A percentile compares a stretch with the other conserved stretches of the same genome.
Conservation (phyloP, 2,329 filamentous ascomycete species). For the Boeremia exigua region DNA sequence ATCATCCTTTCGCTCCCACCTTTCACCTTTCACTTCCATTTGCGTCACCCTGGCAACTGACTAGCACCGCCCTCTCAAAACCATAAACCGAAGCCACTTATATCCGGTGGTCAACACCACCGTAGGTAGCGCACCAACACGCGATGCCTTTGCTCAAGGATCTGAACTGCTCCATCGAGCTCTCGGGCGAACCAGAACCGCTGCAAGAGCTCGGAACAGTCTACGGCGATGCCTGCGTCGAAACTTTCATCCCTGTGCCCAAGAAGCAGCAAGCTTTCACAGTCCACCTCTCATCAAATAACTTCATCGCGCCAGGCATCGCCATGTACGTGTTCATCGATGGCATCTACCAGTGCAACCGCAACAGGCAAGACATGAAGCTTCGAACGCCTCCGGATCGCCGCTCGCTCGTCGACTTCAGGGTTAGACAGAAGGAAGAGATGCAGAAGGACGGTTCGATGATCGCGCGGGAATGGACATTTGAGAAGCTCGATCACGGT, state of each 20-base stretch:
- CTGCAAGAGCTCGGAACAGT: constrained; percentile 58
- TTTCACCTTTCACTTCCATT: constrained; percentile 2
- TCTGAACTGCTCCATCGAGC: constrained; percentile 59
- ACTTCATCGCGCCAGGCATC: constrained; percentile 61
- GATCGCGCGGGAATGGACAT: constrained; percentile 60
- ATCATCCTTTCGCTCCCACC: not conserved
- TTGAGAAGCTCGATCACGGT: constrained; percentile 58
- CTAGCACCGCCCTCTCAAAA: not conserved
- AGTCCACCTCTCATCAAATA: constrained; percentile 56
- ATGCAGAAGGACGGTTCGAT: constrained; percentile 54
- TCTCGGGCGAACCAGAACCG: constrained; percentile 47
- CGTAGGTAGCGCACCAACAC: not conserved
- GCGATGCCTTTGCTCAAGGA: constrained; percentile 63
- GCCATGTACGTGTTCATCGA: constrained; percentile 64
- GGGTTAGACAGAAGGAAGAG: constrained; percentile 62
- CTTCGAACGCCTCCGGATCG: constrained; percentile 36
- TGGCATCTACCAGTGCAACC: constrained; percentile 64
- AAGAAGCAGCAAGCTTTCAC: constrained; percentile 52
- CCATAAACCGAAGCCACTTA: not conserved
- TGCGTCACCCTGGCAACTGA: not conserved
- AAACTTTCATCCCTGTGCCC: constrained; percentile 60
- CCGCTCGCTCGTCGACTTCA: constrained; percentile 54
- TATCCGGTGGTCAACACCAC: not conserved
- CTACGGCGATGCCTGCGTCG: constrained; percentile 60
- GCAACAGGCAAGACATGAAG: constrained; percentile 55